phyloP scores from a whole-genome alignment of 441 rosid genomes.

The Populus hybrid region DNA sequence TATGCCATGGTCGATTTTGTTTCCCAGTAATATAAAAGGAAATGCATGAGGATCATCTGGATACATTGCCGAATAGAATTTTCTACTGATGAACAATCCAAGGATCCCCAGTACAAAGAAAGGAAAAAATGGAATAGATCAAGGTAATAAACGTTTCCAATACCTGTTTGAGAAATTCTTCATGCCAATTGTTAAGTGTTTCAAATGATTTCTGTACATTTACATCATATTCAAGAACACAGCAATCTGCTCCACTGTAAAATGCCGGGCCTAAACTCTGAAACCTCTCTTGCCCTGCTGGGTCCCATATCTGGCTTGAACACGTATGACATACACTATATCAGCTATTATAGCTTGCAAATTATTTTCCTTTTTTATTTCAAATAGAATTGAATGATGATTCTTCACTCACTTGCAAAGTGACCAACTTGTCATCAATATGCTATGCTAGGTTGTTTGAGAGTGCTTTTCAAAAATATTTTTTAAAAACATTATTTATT shows the following conservation, averaged over 20 bases:
- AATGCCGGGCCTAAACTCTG: conserved; percentile 88
- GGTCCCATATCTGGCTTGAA: conserved; percentile 72
- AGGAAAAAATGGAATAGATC: neutral
- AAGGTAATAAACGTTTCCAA: neutral
- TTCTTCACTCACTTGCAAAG: conserved; percentile 58
- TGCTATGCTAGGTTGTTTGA: too few relatives aligned
- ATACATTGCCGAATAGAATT: conserved; percentile 10
- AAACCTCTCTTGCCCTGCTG: conserved; percentile 92
- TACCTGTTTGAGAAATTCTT: conserved; percentile 88
- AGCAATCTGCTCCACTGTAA: conserved; percentile 93
- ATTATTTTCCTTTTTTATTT: neutral
- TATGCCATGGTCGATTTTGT: conserved; percentile 82
- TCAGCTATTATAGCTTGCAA: neutral
- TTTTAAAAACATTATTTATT: too few relatives aligned
- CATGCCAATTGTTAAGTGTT: conserved; percentile 72
- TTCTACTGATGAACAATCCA: neutral
- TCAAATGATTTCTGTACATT: conserved; percentile 72
- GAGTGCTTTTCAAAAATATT: too few relatives aligned
- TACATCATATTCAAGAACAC: conserved; percentile 88
- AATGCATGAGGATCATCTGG: conserved; percentile 64
- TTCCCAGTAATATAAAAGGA: conserved; percentile 78
- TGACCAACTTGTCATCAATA: conserved; percentile 69
- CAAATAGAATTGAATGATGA: neutral
- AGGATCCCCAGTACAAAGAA: neutral
- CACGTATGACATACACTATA: neutral